Base-by-base conservation (phyloP, 2,329 filamentous ascomycete genomes). In the Diaporthe humulicola region DNA sequence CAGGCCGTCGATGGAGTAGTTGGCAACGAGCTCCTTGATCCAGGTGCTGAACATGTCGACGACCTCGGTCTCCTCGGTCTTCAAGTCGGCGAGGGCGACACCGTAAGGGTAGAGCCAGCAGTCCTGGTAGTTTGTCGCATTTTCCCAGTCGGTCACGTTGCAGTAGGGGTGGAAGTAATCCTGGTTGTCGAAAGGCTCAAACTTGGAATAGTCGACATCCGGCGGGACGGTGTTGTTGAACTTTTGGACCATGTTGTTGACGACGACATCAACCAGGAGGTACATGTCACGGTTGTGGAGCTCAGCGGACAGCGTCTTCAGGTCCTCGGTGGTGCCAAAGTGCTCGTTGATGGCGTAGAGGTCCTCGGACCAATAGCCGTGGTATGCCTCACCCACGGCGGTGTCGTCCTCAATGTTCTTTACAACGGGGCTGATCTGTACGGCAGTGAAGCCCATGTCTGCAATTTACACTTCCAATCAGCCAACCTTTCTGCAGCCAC, bases 101-200 rank as follows among this genome's bases (percentile, higher is more conserved):
- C 85, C 86, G n/a, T 84, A 84, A 74, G 88, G 86, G 28, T 88
- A 88, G 25, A 88, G 83, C 82, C 81, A 83, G 84, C 91, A 93
- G 74, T 83, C 77, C 77, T 88, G 84, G 75, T 87, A 80, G 77
- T 84, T 83, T 58, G 80, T 84, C 76, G 90, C 84, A 79, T 92
- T 82, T 50, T 81, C 79, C 82, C 91, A 92, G 80, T 92, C 80
- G 74, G 87, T 86, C 70, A 83, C 81, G 74, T 90, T 79, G 81
- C 92, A 94, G 78, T 87, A 89, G 1, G 87, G 58, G 79, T 94
- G 91, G 82, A 90, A 94, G 78, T 91, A 91, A 33, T 86, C 86
- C 25, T 85, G 75, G 38, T 88, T 82, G 80, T 92, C 88, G 61
- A 89, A 83, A 0, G 86, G 86, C 7, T 81, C 78, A 8, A 88